Conservation (phyloP, 2,329 filamentous ascomycete species). For the Ambrosiella xylebori region DNA sequence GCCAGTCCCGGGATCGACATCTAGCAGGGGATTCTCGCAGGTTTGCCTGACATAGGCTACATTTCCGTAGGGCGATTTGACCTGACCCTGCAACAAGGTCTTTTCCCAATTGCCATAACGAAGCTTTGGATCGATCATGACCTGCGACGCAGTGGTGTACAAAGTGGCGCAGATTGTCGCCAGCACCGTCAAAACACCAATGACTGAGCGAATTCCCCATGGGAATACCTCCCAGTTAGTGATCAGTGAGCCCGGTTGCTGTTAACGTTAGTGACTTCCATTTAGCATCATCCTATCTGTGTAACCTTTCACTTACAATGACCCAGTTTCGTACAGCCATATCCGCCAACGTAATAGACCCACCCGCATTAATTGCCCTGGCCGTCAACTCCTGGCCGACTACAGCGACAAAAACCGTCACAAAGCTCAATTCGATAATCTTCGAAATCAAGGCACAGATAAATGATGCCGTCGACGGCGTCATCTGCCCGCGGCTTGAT, state of each 20-base stretch:
- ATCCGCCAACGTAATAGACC: conserved; percentile 57
- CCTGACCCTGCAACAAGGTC: conserved; percentile 34
- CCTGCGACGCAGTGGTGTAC: conserved; percentile 62
- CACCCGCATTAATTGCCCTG: conserved; percentile 39
- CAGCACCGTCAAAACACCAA: conserved; percentile 47
- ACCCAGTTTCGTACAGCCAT: conserved; percentile 65
- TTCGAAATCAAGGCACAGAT: conserved; percentile 57
- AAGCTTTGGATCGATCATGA: conserved; percentile 57
- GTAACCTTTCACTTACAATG: conserved; percentile 20
- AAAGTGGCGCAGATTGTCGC: conserved; percentile 50
- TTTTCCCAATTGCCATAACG: conserved; percentile 36
- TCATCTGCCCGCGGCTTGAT: conserved; percentile 30
- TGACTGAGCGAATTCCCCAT: conserved; percentile 43
- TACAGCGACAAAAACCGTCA: conserved; percentile 59
- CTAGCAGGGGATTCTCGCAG: conserved; percentile 45
- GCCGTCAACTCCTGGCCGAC: conserved; percentile 60
- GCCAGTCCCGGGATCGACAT: background rate
- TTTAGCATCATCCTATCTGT: background rate
- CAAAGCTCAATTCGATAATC: conserved; percentile 60
- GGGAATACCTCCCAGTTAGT: conserved; percentile 49
- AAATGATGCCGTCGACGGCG: conserved; percentile 46
- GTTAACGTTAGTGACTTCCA: background rate
- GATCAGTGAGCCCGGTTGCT: conserved; percentile 52
- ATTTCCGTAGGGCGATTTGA: conserved; percentile 48
- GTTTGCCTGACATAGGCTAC: conserved; percentile 31